phyloP scores from a whole-genome alignment of 345 rosid species.

The Stellera chamaejasme region DNA sequence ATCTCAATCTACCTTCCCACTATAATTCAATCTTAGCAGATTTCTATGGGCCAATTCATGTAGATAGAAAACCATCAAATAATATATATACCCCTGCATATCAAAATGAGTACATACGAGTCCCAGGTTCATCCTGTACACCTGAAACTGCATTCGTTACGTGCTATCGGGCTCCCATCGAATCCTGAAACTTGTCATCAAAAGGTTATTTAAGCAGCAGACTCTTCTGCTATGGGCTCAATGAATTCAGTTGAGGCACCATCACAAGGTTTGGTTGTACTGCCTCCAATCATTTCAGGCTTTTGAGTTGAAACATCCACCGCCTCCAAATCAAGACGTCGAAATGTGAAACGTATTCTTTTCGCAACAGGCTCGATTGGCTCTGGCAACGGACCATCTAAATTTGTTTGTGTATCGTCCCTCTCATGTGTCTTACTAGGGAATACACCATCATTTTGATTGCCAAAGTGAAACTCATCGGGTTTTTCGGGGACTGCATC shows the following conservation, averaged over 20 bases:
- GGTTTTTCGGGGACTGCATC: constrained; percentile 16
- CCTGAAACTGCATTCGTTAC: constrained; percentile 10
- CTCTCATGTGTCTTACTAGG: constrained; percentile 12
- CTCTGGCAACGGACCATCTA: constrained; percentile 13
- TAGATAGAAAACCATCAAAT: too few species aligned
- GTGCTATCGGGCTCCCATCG: constrained; percentile 16
- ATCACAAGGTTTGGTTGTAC: too few species aligned
- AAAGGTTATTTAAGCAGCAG: too few species aligned
- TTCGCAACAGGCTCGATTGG: constrained; percentile 46
- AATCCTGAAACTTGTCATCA: neutral
- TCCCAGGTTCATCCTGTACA: too few species aligned
- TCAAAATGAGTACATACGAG: too few species aligned
- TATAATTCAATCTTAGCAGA: too few species aligned
- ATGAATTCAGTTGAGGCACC: too few species aligned
- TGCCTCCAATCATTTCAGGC: too few species aligned
- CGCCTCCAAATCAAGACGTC: constrained; percentile 17
- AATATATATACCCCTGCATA: too few species aligned
- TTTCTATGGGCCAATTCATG: too few species aligned
- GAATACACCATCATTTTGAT: constrained; percentile 5
- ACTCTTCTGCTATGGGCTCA: too few species aligned
- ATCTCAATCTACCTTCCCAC: too few species aligned
- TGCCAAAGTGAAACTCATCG: constrained; percentile 11
- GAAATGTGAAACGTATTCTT: constrained; percentile 36
- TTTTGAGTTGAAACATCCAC: neutral
- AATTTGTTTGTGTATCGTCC: constrained; percentile 4